Evolutionary conservation across 2,329 filamentous ascomycete genomes (phyloP), one percentile per base, ranked within the genome.

Genomic region (Fusarium sp.): DNA sequence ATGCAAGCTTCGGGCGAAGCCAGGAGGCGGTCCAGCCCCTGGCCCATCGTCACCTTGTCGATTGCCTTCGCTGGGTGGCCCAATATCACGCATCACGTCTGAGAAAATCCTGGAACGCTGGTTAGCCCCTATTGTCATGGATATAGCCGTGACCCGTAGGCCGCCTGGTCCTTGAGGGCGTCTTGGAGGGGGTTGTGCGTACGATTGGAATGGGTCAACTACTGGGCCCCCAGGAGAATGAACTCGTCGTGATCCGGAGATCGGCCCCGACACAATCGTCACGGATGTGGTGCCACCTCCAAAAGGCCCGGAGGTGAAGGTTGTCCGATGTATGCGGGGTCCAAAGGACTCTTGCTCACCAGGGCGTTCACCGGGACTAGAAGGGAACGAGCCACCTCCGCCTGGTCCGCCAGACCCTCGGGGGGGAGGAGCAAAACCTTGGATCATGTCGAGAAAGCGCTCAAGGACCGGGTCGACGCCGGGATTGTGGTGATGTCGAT

Each of bases 151-250:
- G 46, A 70, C 60, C 44, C 66, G 62, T 58, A 74, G 61, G 62
- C 62, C 64, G 52, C 60, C 58, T 44, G 64, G 58, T 63, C 55
- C 60, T 23, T 60, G 57, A 39, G 53, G 48, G 43, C 40, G 46
- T 60, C 40, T 44, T 51, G 58, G 60, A 64, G 31, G 65, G 72
- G 65, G 48, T 41, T 64, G 48, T 65, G 76, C 83, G 63, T 84
- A 88, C 87, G 83, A 77, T 78, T 84, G 83, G 72, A 88, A 88
- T 10, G 80, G 78, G 57, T 86, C 83, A 30, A 72, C 48, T 52
- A 59, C 65, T 41, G 57, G 64, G n/a, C 67, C 46, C 65, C 75
- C 71, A 7, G 69, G 64, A 31, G 51, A 41, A 37, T 51, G 63
- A 39, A 48, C 70, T 31, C 57, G 37, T 50, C 59, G 59, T 59